These are phyloP conservation scores for Lasiosphaeria miniovina DNA, from an alignment of 495 filamentous ascomycete genomes.

Conservation along the genomic window DNA sequence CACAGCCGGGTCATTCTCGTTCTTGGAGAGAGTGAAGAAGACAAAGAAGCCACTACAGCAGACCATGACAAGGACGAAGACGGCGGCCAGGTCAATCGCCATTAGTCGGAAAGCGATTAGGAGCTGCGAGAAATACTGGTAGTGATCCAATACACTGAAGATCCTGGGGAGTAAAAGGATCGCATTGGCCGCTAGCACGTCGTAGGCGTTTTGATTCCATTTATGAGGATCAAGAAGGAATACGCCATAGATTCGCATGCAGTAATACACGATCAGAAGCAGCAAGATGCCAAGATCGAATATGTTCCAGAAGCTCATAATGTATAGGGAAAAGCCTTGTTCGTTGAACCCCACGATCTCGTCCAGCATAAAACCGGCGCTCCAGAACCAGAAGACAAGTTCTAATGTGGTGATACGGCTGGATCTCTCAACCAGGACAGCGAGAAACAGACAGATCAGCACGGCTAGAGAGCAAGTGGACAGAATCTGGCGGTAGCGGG, in stretches of 20 bases:
- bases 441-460: conserved; percentile 77
- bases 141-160: conserved; percentile 89
- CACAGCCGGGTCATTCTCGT: conserved; percentile 56
- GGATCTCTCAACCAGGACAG: conserved; percentile 67
- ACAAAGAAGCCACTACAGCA: conserved; percentile 92
- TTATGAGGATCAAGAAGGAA: conserved; percentile 67
- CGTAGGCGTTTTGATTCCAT: conserved; percentile 78
- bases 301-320: conserved; percentile 95
- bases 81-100: conserved; percentile 80
- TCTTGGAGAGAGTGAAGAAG: conserved; percentile 77
- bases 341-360: conserved; percentile 91
- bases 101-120: conserved; percentile 91
- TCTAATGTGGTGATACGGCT: conserved; percentile 76
- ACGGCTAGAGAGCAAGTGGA: conserved; percentile 81
- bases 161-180: conserved; percentile 85
- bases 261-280: conserved; percentile 84
- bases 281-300: conserved; percentile 87
- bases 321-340: conserved; percentile 88
- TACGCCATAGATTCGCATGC: conserved; percentile 80
- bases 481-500: conserved; percentile 82
- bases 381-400: conserved; percentile 94
- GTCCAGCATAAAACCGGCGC: conserved; percentile 94
- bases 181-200: conserved; percentile 84
- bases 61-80: conserved; percentile 78
- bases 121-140: conserved; percentile 90